These are phyloP conservation scores for Diaporthe sp. DNA, from an alignment of 2,329 filamentous ascomycete species.

Conservation along the genomic window DNA sequence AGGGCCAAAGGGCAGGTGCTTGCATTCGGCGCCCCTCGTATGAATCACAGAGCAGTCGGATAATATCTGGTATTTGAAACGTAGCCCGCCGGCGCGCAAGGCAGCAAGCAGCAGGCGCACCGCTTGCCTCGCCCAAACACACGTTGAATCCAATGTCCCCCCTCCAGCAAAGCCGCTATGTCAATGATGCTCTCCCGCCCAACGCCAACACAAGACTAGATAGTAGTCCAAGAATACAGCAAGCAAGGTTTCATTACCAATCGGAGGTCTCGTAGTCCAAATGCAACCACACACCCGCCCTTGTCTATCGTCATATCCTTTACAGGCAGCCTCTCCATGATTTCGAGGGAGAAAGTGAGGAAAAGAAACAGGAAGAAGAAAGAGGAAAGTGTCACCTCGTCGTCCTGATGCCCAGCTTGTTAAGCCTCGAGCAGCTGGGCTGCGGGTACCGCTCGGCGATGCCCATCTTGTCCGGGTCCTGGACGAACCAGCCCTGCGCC, in stretches of 20 bases:
- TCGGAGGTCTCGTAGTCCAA: slow-evolving; percentile 17
- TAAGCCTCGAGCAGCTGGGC: slow-evolving; percentile 66
- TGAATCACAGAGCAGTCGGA: neutral
- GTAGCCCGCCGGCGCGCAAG: slow-evolving; percentile 7
- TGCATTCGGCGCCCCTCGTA: neutral
- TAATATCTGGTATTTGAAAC: slow-evolving; percentile 22
- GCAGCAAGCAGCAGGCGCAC: neutral
- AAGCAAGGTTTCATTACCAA: slow-evolving; percentile 1
- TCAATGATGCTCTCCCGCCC: slow-evolving; percentile 27
- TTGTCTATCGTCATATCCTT: slow-evolving; percentile 22
- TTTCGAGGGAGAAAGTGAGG: neutral
- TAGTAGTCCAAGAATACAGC: slow-evolving; percentile 18
- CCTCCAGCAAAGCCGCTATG: slow-evolving; percentile 20
- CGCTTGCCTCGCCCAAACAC: neutral
- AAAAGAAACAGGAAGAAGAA: neutral
- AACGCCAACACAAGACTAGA: slow-evolving; percentile 17
- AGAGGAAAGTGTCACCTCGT: slow-evolving; percentile 18
- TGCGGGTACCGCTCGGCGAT: slow-evolving; percentile 70
- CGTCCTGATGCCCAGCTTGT: slow-evolving; percentile 53
- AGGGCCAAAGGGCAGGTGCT: neutral
- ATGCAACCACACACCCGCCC: slow-evolving; percentile 1
- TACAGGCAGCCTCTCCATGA: slow-evolving; percentile 3
- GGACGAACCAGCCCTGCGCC: slow-evolving; percentile 89
- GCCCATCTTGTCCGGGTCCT: slow-evolving; percentile 84
- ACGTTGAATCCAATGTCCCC: neutral